Conservation (phyloP, 768 basidiomycete species). For the Pleurotus cornucopiae region DNA sequence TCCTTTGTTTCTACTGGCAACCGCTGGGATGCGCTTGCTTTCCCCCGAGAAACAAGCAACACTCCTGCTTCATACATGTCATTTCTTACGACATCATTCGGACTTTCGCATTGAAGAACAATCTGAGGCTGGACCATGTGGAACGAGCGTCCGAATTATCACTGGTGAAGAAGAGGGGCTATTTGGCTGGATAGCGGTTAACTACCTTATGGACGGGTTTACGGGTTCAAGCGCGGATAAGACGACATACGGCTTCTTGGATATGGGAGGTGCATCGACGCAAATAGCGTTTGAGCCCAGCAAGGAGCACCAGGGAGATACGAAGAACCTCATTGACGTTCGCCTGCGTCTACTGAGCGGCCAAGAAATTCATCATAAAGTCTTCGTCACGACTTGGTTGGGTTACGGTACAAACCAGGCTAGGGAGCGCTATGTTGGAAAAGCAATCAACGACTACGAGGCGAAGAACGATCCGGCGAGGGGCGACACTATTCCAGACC, state of each 20-base stretch:
- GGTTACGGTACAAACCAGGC: slow-evolving; percentile 98
- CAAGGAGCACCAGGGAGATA: slow-evolving; percentile 45
- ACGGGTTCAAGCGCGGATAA: slow-evolving; percentile 45
- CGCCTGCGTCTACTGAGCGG: slow-evolving; percentile 78
- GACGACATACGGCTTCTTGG: slow-evolving; percentile 95
- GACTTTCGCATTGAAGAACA: slow-evolving; percentile 71
- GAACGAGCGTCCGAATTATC: slow-evolving; percentile 90
- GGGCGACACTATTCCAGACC: slow-evolving; percentile 61
- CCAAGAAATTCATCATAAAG: slow-evolving; percentile 82
- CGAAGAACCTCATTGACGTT: slow-evolving; percentile 73
- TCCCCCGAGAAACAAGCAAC: slow-evolving; percentile 60
- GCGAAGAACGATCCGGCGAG: slow-evolving; percentile 21
- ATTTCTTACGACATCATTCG: slow-evolving; percentile 70
- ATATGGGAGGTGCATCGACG: slow-evolving; percentile 99
- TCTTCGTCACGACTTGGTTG: slow-evolving; percentile 98
- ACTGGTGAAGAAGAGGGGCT: slow-evolving; percentile 97
- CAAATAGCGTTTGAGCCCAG: slow-evolving; percentile 97
- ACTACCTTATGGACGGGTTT: slow-evolving; percentile 98
- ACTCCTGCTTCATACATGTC: slow-evolving; percentile 75
- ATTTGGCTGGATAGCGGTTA: slow-evolving; percentile 99
- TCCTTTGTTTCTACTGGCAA: slow-evolving; percentile 91
- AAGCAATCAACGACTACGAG: slow-evolving; percentile 58
- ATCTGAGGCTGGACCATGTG: slow-evolving; percentile 75
- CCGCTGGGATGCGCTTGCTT: slow-evolving; percentile 95
- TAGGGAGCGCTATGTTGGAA: slow-evolving; percentile 85